Evolutionary conservation across 2,329 filamentous ascomycete genomes (phyloP).

Genomic region (Aspergillus sclerotialis): DNA sequence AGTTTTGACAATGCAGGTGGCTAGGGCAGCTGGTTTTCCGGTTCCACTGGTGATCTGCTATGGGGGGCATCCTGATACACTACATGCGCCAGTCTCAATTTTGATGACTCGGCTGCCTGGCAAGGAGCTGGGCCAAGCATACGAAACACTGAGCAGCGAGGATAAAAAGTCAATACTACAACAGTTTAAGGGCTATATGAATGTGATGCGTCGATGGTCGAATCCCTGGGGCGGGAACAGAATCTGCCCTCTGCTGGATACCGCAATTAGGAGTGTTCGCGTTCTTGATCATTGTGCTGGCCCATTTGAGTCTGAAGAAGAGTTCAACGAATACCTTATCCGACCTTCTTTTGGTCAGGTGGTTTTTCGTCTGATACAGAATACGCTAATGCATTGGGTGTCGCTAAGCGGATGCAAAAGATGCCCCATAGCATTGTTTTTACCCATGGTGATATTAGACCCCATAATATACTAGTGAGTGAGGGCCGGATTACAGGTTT

Average conservation of each 20-base stretch:
- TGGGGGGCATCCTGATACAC: constrained; percentile 25
- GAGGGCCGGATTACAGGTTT: constrained; percentile 9
- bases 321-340: constrained; percentile 23
- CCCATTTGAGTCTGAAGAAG: constrained; percentile 20
- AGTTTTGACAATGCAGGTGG: constrained; percentile 26
- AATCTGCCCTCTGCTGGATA: constrained; percentile 24
- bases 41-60: constrained; percentile 26
- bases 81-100: constrained; percentile 27
- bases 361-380: constrained; percentile 14
- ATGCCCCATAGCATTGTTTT: constrained; percentile 18
- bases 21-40: constrained; percentile 22
- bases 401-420: constrained; percentile 11
- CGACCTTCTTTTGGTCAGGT: constrained; percentile 12
- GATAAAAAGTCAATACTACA: constrained; percentile 19
- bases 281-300: constrained; percentile 18
- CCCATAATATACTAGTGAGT: constrained; percentile 10
- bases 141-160: constrained; percentile 17
- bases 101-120: constrained; percentile 33
- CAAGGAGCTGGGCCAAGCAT: constrained; percentile 23
- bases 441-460: constrained; percentile 14
- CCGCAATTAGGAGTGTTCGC: constrained; percentile 20
- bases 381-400: constrained; percentile 15
- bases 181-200: constrained; percentile 25
- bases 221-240: constrained; percentile 16
- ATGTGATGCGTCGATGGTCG: constrained; percentile 25